Evolutionary conservation across 331 rosid genomes (phyloP), one percentile per base, ranked within the genome.

Genomic region (Acacia pycnantha): DNA sequence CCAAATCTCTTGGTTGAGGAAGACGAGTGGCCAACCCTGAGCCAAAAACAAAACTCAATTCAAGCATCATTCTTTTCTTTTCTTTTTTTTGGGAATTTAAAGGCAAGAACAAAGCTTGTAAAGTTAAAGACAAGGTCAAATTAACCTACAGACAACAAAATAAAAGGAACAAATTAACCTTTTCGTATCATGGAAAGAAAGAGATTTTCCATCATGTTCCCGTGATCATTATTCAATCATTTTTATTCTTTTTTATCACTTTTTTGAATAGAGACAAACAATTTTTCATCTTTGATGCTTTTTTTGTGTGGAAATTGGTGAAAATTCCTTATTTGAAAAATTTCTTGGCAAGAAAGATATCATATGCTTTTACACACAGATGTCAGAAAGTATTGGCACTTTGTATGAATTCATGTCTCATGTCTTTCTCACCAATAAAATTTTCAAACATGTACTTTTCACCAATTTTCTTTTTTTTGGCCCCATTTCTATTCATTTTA

Each of bases 11-110:
- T 0, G 99, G 99, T 77, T 90, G 92, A 16, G 99, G 97, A 61
- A 96, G 94, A 68, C 94, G 97, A 58, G 95, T 89, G 35, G 99
- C 99, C 94, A 96, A 82, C 51, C 99, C 99, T 95, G 79, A 83
- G 6, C 6, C 53, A 24, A 51, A 54, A 43, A 13, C 3, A n/a
- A 53, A 73, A 70, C 61, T 81, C 79, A 54, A 51, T 26, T 44
- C 8, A 47, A 56, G n/a, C 26, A 78, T 64, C 53, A 64, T 65
- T 29, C 27, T 56, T 56, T 7, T 5, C 16, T 0, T n/a, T 22
- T 22, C 0, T 10, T 22, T 56, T 50, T 48, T 15, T 48, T 48
- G 11, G 15, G 59, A 9, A 54, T 54, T 54, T 21, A n/a, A 54
- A 21, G 12, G 62, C 4, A 54, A n/a, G 62, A 54, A n/a, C 27